Percentiles rank a stretch among this genome's conserved stretches.
phyloP scores from a whole-genome alignment of 2,329 filamentous ascomycete species.

The Didymella pinodella region DNA sequence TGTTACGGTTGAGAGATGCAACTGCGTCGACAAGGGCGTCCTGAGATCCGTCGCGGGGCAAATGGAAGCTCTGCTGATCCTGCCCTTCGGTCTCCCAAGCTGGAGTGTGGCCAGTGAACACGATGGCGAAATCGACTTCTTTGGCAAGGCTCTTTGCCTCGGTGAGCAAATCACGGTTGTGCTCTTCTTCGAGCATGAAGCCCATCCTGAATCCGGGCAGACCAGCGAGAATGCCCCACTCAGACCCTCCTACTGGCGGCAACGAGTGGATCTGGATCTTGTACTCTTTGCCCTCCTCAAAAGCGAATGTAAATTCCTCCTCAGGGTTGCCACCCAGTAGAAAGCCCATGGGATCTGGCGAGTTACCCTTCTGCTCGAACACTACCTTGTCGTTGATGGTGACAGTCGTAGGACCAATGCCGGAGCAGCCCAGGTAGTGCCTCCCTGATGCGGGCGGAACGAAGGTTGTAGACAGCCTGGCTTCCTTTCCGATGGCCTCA shows the following conservation, averaged over 20 bases:
- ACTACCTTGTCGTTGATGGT: constrained; percentile 39
- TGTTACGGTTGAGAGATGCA: constrained; percentile 70
- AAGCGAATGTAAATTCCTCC: constrained; percentile 64
- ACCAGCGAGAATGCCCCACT: constrained; percentile 38
- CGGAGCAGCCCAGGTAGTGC: constrained; percentile 47
- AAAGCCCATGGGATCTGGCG: constrained; percentile 68
- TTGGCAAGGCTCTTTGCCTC: constrained; percentile 38
- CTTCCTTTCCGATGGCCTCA: constrained; percentile 35
- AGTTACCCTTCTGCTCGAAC: constrained; percentile 56
- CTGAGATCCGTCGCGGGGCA: constrained; percentile 62
- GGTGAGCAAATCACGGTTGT: constrained; percentile 40
- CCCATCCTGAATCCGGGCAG: constrained; percentile 46
- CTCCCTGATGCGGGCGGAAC: constrained; percentile 36
- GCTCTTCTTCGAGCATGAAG: constrained; percentile 43
- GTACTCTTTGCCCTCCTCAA: constrained; percentile 69
- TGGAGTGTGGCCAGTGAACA: constrained; percentile 48
- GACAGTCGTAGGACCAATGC: constrained; percentile 44
- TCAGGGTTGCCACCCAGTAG: constrained; percentile 71
- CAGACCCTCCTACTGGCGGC: constrained; percentile 64
- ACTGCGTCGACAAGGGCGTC: constrained; percentile 73
- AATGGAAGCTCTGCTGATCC: constrained; percentile 64
- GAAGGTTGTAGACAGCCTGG: constrained; percentile 37
- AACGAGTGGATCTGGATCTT: constrained; percentile 65
- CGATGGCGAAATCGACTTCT: constrained; percentile 40
- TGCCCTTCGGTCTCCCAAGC: constrained; percentile 64